Evolutionary conservation across 108 stramenopile species (phyloP).

Genomic region (Epithemia pelagica): DNA sequence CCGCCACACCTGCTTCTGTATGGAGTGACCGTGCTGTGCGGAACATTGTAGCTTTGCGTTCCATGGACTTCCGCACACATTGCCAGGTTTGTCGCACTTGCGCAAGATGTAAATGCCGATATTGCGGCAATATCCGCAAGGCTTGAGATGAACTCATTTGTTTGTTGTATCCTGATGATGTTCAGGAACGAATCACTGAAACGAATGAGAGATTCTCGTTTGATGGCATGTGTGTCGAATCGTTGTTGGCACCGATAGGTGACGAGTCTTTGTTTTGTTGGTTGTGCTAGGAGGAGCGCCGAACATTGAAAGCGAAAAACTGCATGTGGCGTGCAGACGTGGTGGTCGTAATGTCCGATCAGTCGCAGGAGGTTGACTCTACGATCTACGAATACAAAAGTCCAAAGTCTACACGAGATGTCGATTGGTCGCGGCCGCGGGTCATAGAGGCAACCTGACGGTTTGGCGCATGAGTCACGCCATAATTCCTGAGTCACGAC

Average conservation of each 20-base stretch:
- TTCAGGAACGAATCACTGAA: too few species aligned
- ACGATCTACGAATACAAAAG: too few species aligned
- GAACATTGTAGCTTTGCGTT: background rate
- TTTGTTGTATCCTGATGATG: too few species aligned
- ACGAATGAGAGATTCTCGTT: background rate
- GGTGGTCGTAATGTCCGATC: too few species aligned
- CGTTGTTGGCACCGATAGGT: too few species aligned
- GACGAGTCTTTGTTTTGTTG: background rate
- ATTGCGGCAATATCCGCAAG: background rate
- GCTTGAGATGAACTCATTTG: background rate
- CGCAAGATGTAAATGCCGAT: background rate
- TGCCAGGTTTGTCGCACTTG: background rate
- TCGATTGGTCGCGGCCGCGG: too few species aligned
- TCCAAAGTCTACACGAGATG: too few species aligned
- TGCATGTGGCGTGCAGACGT: too few species aligned
- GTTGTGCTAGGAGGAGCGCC: background rate
- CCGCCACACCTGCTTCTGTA: background rate
- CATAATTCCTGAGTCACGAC: too few species aligned
- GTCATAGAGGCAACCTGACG: too few species aligned
- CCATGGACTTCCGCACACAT: background rate
- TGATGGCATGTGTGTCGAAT: background rate
- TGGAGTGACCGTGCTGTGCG: background rate
- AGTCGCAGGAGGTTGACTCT: too few species aligned
- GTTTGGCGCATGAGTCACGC: too few species aligned
- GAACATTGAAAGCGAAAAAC: background rate